Evolutionary conservation across 139 green algal species (phyloP), one percentile per base, ranked within the genome.

Genomic region (Coelastrella sp.): DNA sequence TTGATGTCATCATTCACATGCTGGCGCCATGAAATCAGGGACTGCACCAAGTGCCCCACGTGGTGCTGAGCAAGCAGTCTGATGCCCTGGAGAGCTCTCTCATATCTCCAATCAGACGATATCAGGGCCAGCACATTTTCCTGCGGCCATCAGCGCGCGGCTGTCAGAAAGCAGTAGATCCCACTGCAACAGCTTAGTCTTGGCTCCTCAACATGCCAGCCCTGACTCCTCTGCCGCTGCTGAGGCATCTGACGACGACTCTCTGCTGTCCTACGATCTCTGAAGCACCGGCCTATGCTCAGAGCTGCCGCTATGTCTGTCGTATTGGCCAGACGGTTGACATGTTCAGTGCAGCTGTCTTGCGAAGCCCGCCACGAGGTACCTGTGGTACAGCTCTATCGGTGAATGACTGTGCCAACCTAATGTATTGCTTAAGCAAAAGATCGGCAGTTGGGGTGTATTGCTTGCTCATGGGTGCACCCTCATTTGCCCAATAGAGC

Each of bases 361-460:
- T 76, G 7, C 5, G 17, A 32, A 22, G 14, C 20, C 7, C 64
- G 22, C 10, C 19, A 57, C 19, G 6, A 11, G 56, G 11, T 47
- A 89, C 89, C 74, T 92, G 82, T 22, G 81, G 73, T 3, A 85
- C 58, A 13, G 85, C 61, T 54, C 75, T 17, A 56, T 88, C 32
- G 47, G 88, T 89, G 56, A 74, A 90, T 17, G 92, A 84, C 89
- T 94, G 88, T 0, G 82, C 85, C 13, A 92, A 64, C 5, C 73
- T 71, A 17, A 91, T 57, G 79, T 93, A 94, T 66, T 92, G 79
- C 71, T 92, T 90, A 3, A 94, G 84, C 73, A 94, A 80, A 64
- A 92, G 83, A 58, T 93, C 87, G 7, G 54, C 76, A 64, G 76
- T 11, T 60, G 76, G 76, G 54, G 13, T 60, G 76, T 59, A 60